These are phyloP conservation scores for Globisporangium sylvaticum DNA, from an alignment of 352 stramenopile species.

Conservation along the genomic window DNA sequence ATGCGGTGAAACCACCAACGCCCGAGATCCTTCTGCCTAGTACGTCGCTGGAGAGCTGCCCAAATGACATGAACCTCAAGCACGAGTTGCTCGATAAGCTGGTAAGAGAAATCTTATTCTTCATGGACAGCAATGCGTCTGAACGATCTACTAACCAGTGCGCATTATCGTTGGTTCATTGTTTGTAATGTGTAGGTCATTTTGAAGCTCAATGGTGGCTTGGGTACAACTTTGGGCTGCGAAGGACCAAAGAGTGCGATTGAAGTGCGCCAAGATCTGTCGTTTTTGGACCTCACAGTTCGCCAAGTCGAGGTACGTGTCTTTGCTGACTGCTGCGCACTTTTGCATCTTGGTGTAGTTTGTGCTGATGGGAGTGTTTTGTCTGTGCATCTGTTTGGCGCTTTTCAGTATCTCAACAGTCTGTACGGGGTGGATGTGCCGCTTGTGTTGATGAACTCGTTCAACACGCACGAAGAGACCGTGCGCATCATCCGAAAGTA, in stretches of 20 bases:
- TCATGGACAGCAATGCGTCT: not conserved
- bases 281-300: slow-evolving; percentile 98
- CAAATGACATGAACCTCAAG: slow-evolving; percentile 90
- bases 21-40: slow-evolving; percentile 67
- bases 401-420: slow-evolving; percentile 81
- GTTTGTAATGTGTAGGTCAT: slow-evolving; percentile 63
- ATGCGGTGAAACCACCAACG: slow-evolving; percentile 70
- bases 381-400: not conserved
- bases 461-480: slow-evolving; percentile 98
- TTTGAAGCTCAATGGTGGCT: slow-evolving; percentile 98
- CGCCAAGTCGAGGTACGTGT: slow-evolving; percentile 92
- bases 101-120: slow-evolving; percentile 27
- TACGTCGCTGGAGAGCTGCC: slow-evolving; percentile 81
- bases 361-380: not conserved
- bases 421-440: slow-evolving; percentile 94
- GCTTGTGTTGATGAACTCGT: slow-evolving; percentile 99
- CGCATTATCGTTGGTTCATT: not conserved
- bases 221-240: slow-evolving; percentile 97
- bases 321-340: not conserved
- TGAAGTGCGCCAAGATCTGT: slow-evolving; percentile 91
- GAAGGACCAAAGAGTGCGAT: slow-evolving; percentile 92
- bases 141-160: not conserved
- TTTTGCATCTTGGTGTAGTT: not conserved
- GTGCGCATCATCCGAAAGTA: slow-evolving; percentile 97
- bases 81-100: slow-evolving; percentile 95